phyloP scores from a whole-genome alignment of 2,329 filamentous ascomycete genomes.

The Ophiocordyceps camponoti-rufipedis region DNA sequence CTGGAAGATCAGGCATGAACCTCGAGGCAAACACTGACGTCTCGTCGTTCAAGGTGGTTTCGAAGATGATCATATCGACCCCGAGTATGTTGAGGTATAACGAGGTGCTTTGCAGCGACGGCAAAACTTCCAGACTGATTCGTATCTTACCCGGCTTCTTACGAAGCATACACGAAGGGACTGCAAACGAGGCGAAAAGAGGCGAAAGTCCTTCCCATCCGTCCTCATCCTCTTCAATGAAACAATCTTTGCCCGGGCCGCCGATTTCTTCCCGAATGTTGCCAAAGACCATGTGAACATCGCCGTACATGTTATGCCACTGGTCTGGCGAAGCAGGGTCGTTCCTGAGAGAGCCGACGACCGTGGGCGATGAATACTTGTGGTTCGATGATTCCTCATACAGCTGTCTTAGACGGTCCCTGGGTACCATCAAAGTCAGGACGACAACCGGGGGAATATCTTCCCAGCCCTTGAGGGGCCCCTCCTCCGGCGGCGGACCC shows the following conservation, averaged over 20 bases:
- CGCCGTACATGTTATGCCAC: slow-evolving; percentile 18
- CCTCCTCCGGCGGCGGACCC: slow-evolving; percentile 6
- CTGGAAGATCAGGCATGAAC: slow-evolving; percentile 15
- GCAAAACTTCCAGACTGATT: slow-evolving; percentile 15
- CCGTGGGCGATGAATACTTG: slow-evolving; percentile 9
- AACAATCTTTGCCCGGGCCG: slow-evolving; percentile 14
- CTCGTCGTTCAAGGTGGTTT: slow-evolving; percentile 11
- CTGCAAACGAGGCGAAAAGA: slow-evolving; percentile 22
- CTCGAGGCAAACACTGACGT: slow-evolving; percentile 17
- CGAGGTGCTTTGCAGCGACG: slow-evolving; percentile 7
- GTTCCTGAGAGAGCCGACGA: slow-evolving; percentile 13
- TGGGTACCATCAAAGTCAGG: slow-evolving; percentile 18
- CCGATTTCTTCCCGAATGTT: slow-evolving; percentile 9
- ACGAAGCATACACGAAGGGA: slow-evolving; percentile 16
- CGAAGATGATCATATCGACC: slow-evolving; percentile 12
- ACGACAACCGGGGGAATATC: slow-evolving; percentile 16
- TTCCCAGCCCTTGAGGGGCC: slow-evolving; percentile 18
- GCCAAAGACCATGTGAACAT: slow-evolving; percentile 24
- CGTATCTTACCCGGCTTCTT: slow-evolving; percentile 11
- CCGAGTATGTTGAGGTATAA: slow-evolving; percentile 10
- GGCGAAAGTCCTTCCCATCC: slow-evolving; percentile 19
- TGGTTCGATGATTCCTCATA: slow-evolving; percentile 5
- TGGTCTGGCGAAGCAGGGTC: slow-evolving; percentile 5
- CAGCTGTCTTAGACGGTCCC: slow-evolving; percentile 9
- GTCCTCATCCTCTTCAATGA: slow-evolving; percentile 14